Base-by-base conservation (phyloP, 139 green algal species). In the Mychonastes homosphaera region DNA sequence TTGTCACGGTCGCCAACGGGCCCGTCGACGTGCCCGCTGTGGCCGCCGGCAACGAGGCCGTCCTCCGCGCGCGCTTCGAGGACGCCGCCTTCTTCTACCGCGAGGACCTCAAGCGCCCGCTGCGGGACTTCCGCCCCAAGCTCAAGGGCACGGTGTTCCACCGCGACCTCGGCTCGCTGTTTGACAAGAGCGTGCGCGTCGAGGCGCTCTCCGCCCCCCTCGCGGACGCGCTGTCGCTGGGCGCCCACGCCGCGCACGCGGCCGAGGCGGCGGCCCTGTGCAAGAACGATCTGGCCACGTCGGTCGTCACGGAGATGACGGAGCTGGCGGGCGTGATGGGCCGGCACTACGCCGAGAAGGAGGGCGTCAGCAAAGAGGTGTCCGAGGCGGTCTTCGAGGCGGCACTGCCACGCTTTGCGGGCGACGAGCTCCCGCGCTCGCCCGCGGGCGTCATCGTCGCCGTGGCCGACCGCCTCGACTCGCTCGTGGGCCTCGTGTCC, bases 71-170 rank as follows among this genome's bases (percentile, higher is more conserved):
- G 13, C 74, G 93, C n/a, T 98, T 97, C 67, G 78, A 96, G 73
- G 93, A 99, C 55, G 93, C 93, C 0, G 58, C 79, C 18, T 99
- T 99, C 73, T 99, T 98, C 80, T 98, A 96, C 70, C 46, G 79
- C 1, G 74, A 79, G 32, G 93, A 98, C 75, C 58, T 87, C 4
- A 76, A 83, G 58, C 74, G 74, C 30, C 73, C 67, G 7, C 78
- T 99, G 41, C 78, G 70, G 18, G 73, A 80, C 1, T 84, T 91
- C 62, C 61, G 70, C 62, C 81, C 76, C 32, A 81, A 83, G 56
- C 67, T 95, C 36, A 67, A 56, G 3, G 81, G 83, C 60, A 95
- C 81, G 16, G 56, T 82, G n/a, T 96, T 96, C 76, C 90, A 99
- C 50, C 84, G 85, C 41, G 84, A 93, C 33, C 72, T 98, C n/a